These are phyloP conservation scores for Serendipita sp. DNA, from an alignment of 768 basidiomycete species.

Conservation along the genomic window DNA sequence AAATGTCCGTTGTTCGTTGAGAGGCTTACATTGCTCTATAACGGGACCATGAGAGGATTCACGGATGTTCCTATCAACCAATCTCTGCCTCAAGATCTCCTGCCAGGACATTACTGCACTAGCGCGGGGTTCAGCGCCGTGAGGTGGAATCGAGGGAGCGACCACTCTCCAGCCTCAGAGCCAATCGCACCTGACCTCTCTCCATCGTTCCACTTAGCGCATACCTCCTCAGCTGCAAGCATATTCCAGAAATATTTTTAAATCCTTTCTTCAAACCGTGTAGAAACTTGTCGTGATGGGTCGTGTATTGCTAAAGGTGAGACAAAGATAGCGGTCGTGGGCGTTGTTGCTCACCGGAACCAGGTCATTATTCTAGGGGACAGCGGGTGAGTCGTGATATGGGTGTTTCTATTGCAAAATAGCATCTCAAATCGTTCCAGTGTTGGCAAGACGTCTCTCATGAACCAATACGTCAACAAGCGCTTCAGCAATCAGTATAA, in stretches of 20 bases:
- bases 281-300: slow-evolving; percentile 34
- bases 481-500: slow-evolving; percentile 99
- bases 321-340: slow-evolving; percentile 7
- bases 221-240: neutral
- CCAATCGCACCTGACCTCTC: neutral
- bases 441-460: slow-evolving; percentile 98
- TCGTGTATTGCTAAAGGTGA: slow-evolving; percentile 72
- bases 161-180: neutral
- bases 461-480: slow-evolving; percentile 99
- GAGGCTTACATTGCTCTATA: slow-evolving; percentile 76
- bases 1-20: neutral
- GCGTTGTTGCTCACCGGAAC: slow-evolving; percentile 8
- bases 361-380: slow-evolving; percentile 99
- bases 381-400: slow-evolving; percentile 52
- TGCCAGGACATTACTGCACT: slow-evolving; percentile 82
- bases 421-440: slow-evolving; percentile 61
- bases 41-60: slow-evolving; percentile 69
- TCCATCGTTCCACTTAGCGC: neutral
- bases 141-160: neutral
- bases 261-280: slow-evolving; percentile 8
- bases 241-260: neutral
- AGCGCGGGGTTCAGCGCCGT: slow-evolving; percentile 14
- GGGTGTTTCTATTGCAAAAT: slow-evolving; percentile 64
- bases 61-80: slow-evolving; percentile 67
- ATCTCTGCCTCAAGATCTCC: slow-evolving; percentile 58